Base-by-base conservation (phyloP, 768 basidiomycete genomes). In the Mycena sanguinolenta region DNA sequence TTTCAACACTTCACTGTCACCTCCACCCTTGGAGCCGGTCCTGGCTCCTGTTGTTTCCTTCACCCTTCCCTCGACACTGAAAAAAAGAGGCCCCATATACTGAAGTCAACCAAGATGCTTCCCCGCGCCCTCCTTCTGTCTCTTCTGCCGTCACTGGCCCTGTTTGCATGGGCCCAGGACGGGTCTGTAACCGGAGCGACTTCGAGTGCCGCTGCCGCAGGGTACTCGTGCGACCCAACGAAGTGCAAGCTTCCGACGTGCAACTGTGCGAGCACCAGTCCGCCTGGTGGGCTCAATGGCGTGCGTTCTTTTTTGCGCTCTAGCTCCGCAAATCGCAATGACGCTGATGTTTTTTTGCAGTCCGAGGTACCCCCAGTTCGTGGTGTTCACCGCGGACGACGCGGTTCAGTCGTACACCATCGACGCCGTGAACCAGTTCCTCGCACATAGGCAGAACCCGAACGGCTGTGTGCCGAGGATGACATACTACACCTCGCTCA, bases 361-460 rank as follows among this genome's bases (percentile, higher is more conserved):
- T 81, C 82, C 10, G 86, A 91, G 13, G 86, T 87, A n/a, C 25
- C 91, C 91, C 3, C 84, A 86, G 80, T 94, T 93, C 75, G 81
- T 93, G 73, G 88, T 93, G 46, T 92, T 90, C 83, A 92, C 90
- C 58, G 92, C 92, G 36, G 91, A 92, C 75, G 91, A 93, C 80
- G 92, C 93, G 27, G 76, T 94, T 32, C 92, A 94, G 79, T 88
- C 88, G 2, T 95, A 94, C 80, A 93, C 92, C 6, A 80, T 92
- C 72, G 89, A 93, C 74, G 78, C 92, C 7, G 84, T 94, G 72
- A 92, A 94, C 77, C 89, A 91, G 74, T 92, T 95, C 82, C 85
- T 93, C 59, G 91, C 86, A 4, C 88, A 92, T 2, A 90, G 93
- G 57, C 86, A 87, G 76, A 93, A 93, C 75, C 92, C 92, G 36